Evolutionary conservation across 139 green algal genomes (phyloP).

Genomic region (Tetraselmis striata): DNA sequence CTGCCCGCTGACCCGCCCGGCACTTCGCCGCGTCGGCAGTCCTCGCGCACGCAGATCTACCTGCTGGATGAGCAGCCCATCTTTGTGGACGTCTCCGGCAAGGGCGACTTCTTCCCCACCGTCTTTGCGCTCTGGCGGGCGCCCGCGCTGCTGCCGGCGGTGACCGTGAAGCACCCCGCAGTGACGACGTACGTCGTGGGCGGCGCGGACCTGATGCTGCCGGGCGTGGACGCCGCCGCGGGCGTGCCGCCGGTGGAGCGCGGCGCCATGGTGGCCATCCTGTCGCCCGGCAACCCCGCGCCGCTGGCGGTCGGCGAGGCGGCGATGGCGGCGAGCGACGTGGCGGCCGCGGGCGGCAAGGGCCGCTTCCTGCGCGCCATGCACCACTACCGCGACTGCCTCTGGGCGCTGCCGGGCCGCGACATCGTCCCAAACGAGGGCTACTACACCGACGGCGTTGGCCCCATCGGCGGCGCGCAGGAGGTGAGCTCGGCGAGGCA

Average conservation of each 20-base stretch:
- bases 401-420: conserved; percentile 31
- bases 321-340: neutral
- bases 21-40: conserved; percentile 27
- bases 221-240: conserved; percentile 26
- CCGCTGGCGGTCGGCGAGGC: conserved; percentile 29
- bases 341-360: conserved; percentile 14
- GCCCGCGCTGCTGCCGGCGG: conserved; percentile 35
- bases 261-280: conserved; percentile 30
- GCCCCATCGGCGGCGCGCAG: conserved; percentile 18
- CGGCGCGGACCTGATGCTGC: conserved; percentile 65
- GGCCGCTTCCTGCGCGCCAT: conserved; percentile 46
- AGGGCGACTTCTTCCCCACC: conserved; percentile 45
- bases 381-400: conserved; percentile 42
- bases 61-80: conserved; percentile 19
- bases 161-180: conserved; percentile 45
- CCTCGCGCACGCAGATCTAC: neutral
- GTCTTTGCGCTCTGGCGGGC: conserved; percentile 46
- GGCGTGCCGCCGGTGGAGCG: conserved; percentile 21
- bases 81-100: conserved; percentile 38
- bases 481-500: neutral
- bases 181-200: neutral
- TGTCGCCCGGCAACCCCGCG: conserved; percentile 43
- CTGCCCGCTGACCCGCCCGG: neutral
- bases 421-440: conserved; percentile 38
- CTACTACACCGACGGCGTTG: conserved; percentile 29